Base-by-base conservation (phyloP, 2,329 filamentous ascomycete genomes). In the Pseudogymnoascus sp. region DNA sequence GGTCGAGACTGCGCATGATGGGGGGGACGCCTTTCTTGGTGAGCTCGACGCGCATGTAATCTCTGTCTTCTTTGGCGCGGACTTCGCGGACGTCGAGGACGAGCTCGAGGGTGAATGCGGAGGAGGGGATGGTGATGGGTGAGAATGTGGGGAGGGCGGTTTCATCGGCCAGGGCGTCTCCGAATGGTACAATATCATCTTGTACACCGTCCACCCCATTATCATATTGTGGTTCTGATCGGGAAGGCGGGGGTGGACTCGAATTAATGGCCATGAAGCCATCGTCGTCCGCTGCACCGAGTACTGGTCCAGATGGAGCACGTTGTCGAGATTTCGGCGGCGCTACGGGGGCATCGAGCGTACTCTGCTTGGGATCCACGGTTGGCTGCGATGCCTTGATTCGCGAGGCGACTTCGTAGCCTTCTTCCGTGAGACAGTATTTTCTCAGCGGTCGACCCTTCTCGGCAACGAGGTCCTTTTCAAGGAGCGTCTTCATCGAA, bases 81-180 rank as follows among this genome's bases (percentile, higher is more conserved):
- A 93, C 80, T 76, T 95, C 90, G 28, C 90, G 88, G 37, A 82
- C 84, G 70, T 95, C 90, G 16, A 95, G 78, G 2, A 93, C 78
- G 2, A 93, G 79, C 60, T 90, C 83, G 12, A 95, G 83, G 0
- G 85, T 86, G 70, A 92, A 95, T 0, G 84, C 83, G 2, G 85
- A 84, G 0, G 88, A 82, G 0, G 80, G 78, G 3, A 93, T 77
- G 12, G 76, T 73, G 60, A 91, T 86, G 0, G 88, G 86, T 0
- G 78, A 77, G 63, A 89, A 76, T 1, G 69, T 68, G 0, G 75
- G 76, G 23, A 75, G 68, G 2, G 65, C 61, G 5, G 67, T 64
- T 7, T 65, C 62, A 14, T 66, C 66, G 21, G 62, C 63, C 2
- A 70, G 60, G 3, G 49, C 36, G 36, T 69, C 63, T 1, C 72